Conservation (phyloP, 345 rosid species). For the Lenwebbia sp. region DNA sequence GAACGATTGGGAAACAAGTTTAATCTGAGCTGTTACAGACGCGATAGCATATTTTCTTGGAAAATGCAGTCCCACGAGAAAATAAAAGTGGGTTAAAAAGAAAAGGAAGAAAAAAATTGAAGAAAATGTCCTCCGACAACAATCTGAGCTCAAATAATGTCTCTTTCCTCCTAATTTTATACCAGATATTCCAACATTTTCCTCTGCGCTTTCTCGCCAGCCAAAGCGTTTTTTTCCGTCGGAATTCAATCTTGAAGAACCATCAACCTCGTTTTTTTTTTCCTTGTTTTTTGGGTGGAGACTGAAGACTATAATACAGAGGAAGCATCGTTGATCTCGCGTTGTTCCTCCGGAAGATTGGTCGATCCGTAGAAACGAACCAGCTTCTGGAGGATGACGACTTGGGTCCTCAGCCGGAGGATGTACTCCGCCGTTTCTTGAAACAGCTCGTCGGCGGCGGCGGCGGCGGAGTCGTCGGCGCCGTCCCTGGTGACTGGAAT, state of each 20-base stretch:
- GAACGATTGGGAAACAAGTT: neutral
- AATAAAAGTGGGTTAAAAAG: neutral
- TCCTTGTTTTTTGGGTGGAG: neutral
- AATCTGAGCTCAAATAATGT: neutral
- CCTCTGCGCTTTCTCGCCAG: neutral
- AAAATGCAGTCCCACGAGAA: neutral
- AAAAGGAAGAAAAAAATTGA: neutral
- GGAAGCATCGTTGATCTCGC: neutral
- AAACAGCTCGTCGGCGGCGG: constrained; percentile 44
- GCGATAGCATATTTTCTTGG: neutral
- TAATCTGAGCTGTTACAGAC: neutral
- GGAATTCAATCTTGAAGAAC: neutral
- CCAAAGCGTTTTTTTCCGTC: neutral
- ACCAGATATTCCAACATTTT: neutral
- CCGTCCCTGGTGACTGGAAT: constrained; percentile 20
- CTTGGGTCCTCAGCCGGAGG: constrained; percentile 52
- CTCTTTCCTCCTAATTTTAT: neutral
- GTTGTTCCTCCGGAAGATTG: neutral
- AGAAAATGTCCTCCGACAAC: neutral
- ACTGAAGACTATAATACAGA: neutral
- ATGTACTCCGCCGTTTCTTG: constrained; percentile 83
- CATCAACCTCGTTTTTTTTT: neutral
- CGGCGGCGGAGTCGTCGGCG: constrained; percentile 2
- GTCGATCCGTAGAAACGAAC: constrained; percentile 53
- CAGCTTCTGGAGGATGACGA: constrained; percentile 48